These are phyloP conservation scores for Rhizopus delemar DNA, from an alignment of 371 early-diverging fungal genomes.

Conservation along the genomic window DNA sequence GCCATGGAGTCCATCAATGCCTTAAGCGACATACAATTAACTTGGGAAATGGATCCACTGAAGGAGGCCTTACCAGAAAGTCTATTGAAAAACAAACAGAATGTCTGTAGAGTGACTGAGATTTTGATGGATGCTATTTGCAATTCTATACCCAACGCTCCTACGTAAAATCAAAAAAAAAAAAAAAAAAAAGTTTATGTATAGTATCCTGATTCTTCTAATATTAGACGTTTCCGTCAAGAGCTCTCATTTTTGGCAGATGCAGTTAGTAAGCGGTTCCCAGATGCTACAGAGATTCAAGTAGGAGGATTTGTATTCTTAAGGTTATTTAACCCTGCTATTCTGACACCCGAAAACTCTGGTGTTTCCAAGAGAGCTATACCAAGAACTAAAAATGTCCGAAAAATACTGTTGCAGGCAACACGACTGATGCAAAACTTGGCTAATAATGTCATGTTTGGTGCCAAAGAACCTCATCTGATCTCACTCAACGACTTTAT, in stretches of 20 bases:
- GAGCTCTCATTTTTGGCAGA: slow-evolving; percentile 72
- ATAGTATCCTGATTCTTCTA: neutral
- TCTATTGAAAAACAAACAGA: slow-evolving; percentile 64
- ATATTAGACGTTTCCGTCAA: slow-evolving; percentile 61
- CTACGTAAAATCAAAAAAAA: slow-evolving; percentile 33
- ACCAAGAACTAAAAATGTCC: slow-evolving; percentile 60
- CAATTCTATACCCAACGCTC: slow-evolving; percentile 68
- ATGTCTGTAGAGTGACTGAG: slow-evolving; percentile 73
- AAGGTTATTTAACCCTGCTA: slow-evolving; percentile 90
- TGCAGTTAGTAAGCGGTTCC: slow-evolving; percentile 77
- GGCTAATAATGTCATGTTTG: slow-evolving; percentile 93
- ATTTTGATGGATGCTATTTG: slow-evolving; percentile 78
- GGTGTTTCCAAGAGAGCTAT: slow-evolving; percentile 48
- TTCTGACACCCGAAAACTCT: slow-evolving; percentile 77
- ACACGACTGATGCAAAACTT: slow-evolving; percentile 95
- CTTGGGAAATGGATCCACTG: slow-evolving; percentile 82
- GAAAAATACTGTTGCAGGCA: slow-evolving; percentile 81
- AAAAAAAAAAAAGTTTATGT: neutral
- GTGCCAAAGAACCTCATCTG: slow-evolving; percentile 88
- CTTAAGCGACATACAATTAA: slow-evolving; percentile 31
- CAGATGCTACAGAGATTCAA: slow-evolving; percentile 77
- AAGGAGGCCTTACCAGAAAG: slow-evolving; percentile 63
- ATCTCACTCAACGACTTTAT: slow-evolving; percentile 82
- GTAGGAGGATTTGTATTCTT: slow-evolving; percentile 92
- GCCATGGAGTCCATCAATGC: slow-evolving; percentile 56